These are phyloP conservation scores for Garcia nutans DNA, from an alignment of 345 rosid species.

Conservation along the genomic window DNA sequence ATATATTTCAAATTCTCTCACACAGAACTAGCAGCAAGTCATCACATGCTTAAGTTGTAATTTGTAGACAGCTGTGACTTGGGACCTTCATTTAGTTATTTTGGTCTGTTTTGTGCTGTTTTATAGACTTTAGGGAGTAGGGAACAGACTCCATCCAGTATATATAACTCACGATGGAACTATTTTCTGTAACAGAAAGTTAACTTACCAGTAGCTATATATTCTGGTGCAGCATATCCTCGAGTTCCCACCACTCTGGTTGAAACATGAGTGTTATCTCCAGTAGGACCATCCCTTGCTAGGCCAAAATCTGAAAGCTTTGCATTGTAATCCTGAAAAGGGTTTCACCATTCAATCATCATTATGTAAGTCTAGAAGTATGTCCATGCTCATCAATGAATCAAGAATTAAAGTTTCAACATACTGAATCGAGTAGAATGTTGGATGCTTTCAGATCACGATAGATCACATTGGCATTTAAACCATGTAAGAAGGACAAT, in stretches of 20 bases:
- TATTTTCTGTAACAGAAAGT: constrained; percentile 1
- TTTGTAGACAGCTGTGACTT: too few species aligned
- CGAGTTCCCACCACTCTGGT: constrained; percentile 83
- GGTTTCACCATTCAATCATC: constrained; percentile 10
- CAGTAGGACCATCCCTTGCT: constrained; percentile 92
- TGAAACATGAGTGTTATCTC: constrained; percentile 83
- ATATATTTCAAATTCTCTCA: too few species aligned
- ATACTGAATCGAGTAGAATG: constrained; percentile 65
- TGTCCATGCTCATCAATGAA: background rate
- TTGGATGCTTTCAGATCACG: constrained; percentile 75
- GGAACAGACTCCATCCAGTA: too few species aligned
- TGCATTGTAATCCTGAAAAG: constrained; percentile 61
- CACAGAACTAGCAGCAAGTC: too few species aligned
- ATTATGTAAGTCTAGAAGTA: background rate
- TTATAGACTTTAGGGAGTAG: too few species aligned
- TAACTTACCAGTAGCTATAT: constrained; percentile 70
- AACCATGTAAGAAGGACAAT: constrained; percentile 58
- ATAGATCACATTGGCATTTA: constrained; percentile 59
- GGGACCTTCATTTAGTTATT: too few species aligned
- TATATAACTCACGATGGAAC: background rate
- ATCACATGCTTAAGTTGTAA: too few species aligned
- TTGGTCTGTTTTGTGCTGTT: too few species aligned
- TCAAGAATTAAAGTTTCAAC: constrained; percentile 13
- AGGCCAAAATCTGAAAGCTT: constrained; percentile 95
- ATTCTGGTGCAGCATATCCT: constrained; percentile 96